Evolutionary conservation across 257 asterid genomes (phyloP).

Genomic region (Solanum pinnatisectum): DNA sequence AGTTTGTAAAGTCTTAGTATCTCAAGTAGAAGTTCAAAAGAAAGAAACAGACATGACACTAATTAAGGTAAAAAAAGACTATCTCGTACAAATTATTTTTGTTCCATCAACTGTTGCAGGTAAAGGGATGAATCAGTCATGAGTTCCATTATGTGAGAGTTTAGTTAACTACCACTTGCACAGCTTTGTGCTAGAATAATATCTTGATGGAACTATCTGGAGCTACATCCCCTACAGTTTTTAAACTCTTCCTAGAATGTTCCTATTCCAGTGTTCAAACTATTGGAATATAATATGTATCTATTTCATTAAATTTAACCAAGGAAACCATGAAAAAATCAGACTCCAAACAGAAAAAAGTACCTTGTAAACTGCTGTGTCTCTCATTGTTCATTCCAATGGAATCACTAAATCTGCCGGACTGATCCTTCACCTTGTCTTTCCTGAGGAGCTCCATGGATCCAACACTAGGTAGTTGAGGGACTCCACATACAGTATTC

Average conservation of each 20-base stretch:
- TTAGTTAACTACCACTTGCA: neutral
- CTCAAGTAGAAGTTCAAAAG: neutral
- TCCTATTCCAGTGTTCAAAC: neutral
- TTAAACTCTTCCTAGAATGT: neutral
- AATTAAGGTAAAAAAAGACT: neutral
- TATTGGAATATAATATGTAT: neutral
- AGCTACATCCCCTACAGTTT: neutral
- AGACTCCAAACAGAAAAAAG: slow-evolving; percentile 23
- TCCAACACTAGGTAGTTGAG: slow-evolving; percentile 37
- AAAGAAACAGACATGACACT: neutral
- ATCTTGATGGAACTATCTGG: neutral
- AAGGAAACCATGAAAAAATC: slow-evolving; percentile 27
- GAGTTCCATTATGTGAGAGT: neutral
- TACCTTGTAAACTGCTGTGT: slow-evolving; percentile 30
- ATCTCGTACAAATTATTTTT: neutral
- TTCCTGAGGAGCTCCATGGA: slow-evolving; percentile 14
- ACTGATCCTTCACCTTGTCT: slow-evolving; percentile 20
- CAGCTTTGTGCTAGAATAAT: neutral
- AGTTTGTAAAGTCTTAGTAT: neutral
- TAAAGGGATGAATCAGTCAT: neutral
- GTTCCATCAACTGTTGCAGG: neutral
- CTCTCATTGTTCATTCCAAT: slow-evolving; percentile 11
- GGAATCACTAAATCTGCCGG: slow-evolving; percentile 3
- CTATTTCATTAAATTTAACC: neutral
- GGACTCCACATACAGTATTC: slow-evolving; percentile 35